A percentile compares a stretch with the other conserved stretches of the same genome.
These are phyloP conservation scores for Barnettozyma wickerhamii DNA, from an alignment of 805 yeast species.

Conservation along the genomic window DNA sequence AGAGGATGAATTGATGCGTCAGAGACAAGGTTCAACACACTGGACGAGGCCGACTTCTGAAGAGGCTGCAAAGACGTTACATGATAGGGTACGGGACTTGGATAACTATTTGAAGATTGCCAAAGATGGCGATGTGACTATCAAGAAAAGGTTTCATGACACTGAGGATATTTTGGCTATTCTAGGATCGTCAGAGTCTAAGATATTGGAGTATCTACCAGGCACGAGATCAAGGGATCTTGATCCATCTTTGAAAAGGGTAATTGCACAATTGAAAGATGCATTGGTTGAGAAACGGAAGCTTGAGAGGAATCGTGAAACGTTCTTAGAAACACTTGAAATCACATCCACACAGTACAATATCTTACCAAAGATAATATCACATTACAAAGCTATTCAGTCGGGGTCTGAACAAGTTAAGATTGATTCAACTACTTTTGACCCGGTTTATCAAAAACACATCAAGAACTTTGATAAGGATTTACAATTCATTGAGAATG, in stretches of 20 bases:
- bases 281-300: constrained; percentile 28
- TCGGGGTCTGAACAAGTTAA: constrained; percentile 13
- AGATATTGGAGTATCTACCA: constrained; percentile 28
- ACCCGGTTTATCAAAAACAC: constrained; percentile 38
- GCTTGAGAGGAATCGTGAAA: constrained; percentile 34
- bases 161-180: constrained; percentile 43
- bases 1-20: constrained; percentile 51
- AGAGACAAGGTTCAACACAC: constrained; percentile 45
- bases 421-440: constrained; percentile 31
- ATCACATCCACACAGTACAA: constrained; percentile 42
- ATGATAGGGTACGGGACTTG: constrained; percentile 39
- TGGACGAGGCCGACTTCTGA: constrained; percentile 52
- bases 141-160: constrained; percentile 42
- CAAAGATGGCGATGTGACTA: constrained; percentile 51
- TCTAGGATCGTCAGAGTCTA: constrained; percentile 33
- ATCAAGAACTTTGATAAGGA: constrained; percentile 47
- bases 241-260: constrained; percentile 33
- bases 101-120: constrained; percentile 53
- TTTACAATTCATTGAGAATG: constrained; percentile 39
- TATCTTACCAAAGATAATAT: constrained; percentile 49
- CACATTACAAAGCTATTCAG: constrained; percentile 36
- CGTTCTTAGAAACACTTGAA: constrained; percentile 38
- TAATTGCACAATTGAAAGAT: constrained; percentile 31
- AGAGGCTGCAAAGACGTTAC: constrained; percentile 37
- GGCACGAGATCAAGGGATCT: constrained; percentile 26